Evolutionary conservation across 225 moss, liverwort and hornwort genomes (phyloP).

Genomic region (Pleurozium schreberi): DNA sequence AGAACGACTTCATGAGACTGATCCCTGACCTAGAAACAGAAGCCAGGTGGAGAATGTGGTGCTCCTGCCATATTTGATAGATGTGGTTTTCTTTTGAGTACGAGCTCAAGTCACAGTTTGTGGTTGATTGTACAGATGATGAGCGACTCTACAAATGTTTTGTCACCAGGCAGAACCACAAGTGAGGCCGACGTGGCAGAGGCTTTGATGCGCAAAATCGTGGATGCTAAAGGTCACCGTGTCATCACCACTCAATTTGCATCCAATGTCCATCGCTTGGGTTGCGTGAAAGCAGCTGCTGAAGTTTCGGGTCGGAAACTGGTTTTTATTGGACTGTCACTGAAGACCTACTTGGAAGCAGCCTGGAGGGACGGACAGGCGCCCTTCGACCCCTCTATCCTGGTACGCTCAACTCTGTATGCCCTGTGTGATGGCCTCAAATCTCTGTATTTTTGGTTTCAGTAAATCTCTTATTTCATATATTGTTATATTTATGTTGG

Average conservation of each 20-base stretch:
- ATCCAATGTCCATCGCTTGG: conserved; percentile 94
- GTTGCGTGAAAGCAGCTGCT: conserved; percentile 83
- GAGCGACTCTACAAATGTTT: conserved; percentile 97
- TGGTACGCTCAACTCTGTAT: conserved; percentile 37
- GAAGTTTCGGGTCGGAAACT: conserved; percentile 88
- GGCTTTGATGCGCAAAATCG: conserved; percentile 83
- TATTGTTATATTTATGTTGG: neutral
- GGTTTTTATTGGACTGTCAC: conserved; percentile 88
- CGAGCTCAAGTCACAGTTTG: neutral
- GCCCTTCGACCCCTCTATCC: conserved; percentile 86
- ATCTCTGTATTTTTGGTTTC: neutral
- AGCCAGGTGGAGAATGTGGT: neutral
- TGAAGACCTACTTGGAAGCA: conserved; percentile 91
- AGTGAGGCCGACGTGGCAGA: conserved; percentile 95
- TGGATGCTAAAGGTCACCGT: conserved; percentile 68
- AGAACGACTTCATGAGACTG: neutral
- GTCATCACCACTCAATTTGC: conserved; percentile 99
- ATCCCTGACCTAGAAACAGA: neutral
- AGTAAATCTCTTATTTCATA: neutral
- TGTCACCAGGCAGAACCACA: conserved; percentile 82
- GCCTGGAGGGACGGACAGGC: conserved; percentile 98
- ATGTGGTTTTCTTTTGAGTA: neutral
- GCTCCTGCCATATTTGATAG: neutral
- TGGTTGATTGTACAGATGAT: conserved; percentile 66
- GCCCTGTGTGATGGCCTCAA: neutral